Conservation (phyloP, 1,139 yeast species). For the Lizanozyma gosingica region DNA sequence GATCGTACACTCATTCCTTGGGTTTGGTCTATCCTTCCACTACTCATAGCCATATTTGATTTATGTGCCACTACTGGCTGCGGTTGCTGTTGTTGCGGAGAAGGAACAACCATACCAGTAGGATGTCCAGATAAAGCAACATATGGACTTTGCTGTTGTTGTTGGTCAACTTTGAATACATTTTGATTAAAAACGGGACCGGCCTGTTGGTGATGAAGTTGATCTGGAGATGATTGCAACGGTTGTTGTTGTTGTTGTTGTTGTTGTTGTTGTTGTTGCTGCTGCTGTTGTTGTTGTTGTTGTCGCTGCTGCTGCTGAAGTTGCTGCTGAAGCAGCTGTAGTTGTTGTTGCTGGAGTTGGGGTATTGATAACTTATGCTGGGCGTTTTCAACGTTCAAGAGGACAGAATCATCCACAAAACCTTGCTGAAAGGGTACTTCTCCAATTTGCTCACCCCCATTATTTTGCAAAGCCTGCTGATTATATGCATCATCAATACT, state of each 20-base stretch:
- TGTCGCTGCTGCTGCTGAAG: conserved; percentile 2
- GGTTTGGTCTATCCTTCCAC: not conserved
- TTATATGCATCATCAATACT: conserved; percentile 10
- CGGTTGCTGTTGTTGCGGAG: conserved; percentile 2
- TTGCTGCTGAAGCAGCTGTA: conserved; percentile 3
- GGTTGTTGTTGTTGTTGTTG: conserved; percentile 2
- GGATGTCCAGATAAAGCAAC: conserved; percentile 2
- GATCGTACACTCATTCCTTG: not conserved
- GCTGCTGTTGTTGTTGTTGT: conserved; percentile 2
- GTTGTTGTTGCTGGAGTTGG: conserved; percentile 6
- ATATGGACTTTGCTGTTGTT: conserved; percentile 6
- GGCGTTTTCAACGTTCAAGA: conserved; percentile 1
- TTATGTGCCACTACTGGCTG: conserved; percentile 4
- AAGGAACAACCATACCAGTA: conserved; percentile 8
- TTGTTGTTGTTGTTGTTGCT: conserved; percentile 2
- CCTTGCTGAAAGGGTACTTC: not conserved
- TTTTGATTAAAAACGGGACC: conserved; percentile 3
- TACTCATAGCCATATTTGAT: not conserved
- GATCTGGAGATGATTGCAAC: conserved; percentile 3
- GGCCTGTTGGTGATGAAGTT: conserved; percentile 5
- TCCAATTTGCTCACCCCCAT: not conserved
- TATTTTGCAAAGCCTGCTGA: not conserved
- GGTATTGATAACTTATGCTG: not conserved
- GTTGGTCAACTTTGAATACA: conserved; percentile 1
- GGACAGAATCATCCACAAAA: conserved; percentile 1